A percentile compares a stretch with the other conserved stretches of the same genome.
These are phyloP conservation scores for Beauveria varroae DNA, from an alignment of 2,329 filamentous ascomycete genomes.

Conservation along the genomic window DNA sequence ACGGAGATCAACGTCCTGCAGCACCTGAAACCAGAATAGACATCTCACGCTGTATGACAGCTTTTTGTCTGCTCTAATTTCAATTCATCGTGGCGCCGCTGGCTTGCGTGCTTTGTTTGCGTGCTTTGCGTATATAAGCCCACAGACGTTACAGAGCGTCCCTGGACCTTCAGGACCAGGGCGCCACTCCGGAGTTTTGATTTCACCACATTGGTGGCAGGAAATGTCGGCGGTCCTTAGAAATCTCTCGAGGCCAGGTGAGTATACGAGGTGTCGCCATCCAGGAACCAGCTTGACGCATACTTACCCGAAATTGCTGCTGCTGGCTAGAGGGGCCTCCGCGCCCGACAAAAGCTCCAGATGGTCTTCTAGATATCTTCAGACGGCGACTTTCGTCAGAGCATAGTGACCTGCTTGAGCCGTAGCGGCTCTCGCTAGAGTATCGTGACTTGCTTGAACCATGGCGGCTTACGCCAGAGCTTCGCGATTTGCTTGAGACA, in stretches of 20 bases:
- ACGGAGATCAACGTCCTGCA: no score
- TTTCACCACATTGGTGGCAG: conserved; percentile 8
- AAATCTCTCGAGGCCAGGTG: background rate
- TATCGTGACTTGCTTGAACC: background rate
- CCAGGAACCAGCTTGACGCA: background rate
- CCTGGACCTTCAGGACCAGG: conserved; percentile 9
- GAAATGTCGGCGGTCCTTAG: conserved; percentile 6
- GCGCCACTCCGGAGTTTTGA: conserved; percentile 11
- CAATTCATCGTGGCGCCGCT: background rate
- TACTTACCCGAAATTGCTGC: background rate
- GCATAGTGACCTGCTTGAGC: background rate
- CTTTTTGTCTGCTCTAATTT: background rate
- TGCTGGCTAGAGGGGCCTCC: background rate
- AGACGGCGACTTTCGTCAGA: background rate
- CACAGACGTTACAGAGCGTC: conserved; percentile 14
- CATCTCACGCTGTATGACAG: background rate
- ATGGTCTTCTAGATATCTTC: background rate
- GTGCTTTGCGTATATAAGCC: conserved; percentile 12
- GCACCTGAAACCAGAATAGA: background rate
- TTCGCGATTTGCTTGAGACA: background rate
- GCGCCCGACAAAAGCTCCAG: background rate
- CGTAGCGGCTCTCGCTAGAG: background rate
- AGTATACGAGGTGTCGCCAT: background rate
- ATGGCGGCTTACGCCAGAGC: background rate
- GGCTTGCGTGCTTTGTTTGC: conserved; percentile 10